These are phyloP conservation scores for Dioscorea dumetorum DNA, from an alignment of 106 monocot genomes.

Conservation along the genomic window DNA sequence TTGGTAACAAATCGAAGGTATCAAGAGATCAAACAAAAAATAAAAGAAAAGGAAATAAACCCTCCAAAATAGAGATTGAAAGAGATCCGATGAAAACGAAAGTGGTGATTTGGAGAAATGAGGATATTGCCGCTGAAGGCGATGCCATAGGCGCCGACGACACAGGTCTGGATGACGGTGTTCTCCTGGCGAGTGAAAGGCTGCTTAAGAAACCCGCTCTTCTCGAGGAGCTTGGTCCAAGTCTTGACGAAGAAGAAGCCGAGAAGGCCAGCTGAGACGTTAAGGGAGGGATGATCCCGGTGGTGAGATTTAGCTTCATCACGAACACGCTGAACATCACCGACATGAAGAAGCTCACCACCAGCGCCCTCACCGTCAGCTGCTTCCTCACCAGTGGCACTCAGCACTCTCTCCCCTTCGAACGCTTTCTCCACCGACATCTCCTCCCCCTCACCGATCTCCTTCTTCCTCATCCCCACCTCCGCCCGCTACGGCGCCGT, in stretches of 20 bases:
- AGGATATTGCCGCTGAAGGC: constrained; percentile 42
- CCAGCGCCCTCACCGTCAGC: constrained; percentile 45
- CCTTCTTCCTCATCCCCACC: constrained; percentile 5
- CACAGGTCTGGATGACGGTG: constrained; percentile 72
- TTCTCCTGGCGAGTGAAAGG: constrained; percentile 75
- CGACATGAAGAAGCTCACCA: constrained; percentile 38
- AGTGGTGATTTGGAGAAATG: background rate
- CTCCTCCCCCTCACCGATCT: background rate
- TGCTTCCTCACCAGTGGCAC: constrained; percentile 50
- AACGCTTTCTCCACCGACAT: constrained; percentile 38
- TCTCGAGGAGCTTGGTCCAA: constrained; percentile 33
- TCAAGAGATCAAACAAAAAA: too few relatives aligned
- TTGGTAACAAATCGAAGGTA: too few relatives aligned
- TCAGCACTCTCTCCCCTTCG: constrained; percentile 29
- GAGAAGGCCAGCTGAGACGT: constrained; percentile 55
- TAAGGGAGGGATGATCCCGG: constrained; percentile 64
- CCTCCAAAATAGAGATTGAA: too few relatives aligned
- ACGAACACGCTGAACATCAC: constrained; percentile 52
- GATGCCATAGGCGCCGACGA: constrained; percentile 50
- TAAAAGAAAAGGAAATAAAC: too few relatives aligned
- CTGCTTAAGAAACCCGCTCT: constrained; percentile 23
- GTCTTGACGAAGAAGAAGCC: constrained; percentile 67
- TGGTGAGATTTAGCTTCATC: constrained; percentile 65
- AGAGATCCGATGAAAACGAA: background rate
- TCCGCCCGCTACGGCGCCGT: background rate